A percentile compares a stretch with the other conserved stretches of the same genome.
Evolutionary conservation across 2,329 filamentous ascomycete genomes (phyloP).

Genomic region (Fusarium sp.): DNA sequence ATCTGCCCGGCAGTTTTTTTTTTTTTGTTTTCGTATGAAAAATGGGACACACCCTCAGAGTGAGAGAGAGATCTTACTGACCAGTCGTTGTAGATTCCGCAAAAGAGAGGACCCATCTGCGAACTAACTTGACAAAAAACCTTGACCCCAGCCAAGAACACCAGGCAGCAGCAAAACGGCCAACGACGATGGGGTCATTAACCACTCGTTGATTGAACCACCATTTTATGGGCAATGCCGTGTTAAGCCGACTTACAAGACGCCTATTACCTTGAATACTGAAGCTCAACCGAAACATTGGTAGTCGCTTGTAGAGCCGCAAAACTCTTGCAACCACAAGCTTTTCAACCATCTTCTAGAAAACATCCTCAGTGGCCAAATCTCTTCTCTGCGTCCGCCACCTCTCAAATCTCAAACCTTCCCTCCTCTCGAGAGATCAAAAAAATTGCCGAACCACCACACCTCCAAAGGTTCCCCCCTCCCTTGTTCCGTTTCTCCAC

Average conservation of each 20-base stretch:
- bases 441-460: constrained; percentile 12
- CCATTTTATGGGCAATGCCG: not conserved
- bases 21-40: not conserved
- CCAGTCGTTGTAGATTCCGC: not conserved
- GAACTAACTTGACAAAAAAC: constrained; percentile 3
- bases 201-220: not conserved
- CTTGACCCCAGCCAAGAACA: not conserved
- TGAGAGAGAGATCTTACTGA: not conserved
- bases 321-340: not conserved
- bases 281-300: not conserved
- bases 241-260: not conserved
- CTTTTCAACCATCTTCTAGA: constrained; percentile 3
- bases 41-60: not conserved
- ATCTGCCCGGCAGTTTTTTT: not conserved
- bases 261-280: not conserved
- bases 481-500: not conserved
- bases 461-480: constrained; percentile 7
- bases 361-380: not conserved
- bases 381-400: not conserved
- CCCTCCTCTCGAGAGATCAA: not conserved
- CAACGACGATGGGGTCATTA: not conserved
- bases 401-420: constrained; percentile 2
- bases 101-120: not conserved
- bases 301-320: not conserved
- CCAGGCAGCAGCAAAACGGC: constrained; percentile 37